These are phyloP conservation scores for Apiotrichum sp. DNA, from an alignment of 1,284 basidiomycete genomes.

Conservation along the genomic window DNA sequence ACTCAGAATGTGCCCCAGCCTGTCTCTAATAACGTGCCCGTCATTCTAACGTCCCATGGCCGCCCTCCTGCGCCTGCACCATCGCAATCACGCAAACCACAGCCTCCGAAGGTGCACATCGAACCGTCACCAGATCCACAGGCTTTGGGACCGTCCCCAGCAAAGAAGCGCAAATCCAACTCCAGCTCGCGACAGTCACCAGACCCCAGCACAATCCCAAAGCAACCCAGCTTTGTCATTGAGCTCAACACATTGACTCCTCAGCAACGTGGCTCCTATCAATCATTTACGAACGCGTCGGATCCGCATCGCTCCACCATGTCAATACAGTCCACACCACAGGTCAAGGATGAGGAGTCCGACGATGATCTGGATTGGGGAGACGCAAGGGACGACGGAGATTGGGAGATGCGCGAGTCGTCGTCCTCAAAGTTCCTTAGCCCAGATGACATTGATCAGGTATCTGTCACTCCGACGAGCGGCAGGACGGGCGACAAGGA, in stretches of 20 bases:
- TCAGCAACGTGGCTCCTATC: conserved; percentile 2
- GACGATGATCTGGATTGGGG: conserved; percentile 40
- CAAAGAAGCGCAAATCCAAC: conserved; percentile 22
- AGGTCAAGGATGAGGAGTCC: conserved; percentile 27
- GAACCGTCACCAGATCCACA: neutral
- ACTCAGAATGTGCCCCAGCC: too few relatives aligned
- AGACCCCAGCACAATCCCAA: neutral
- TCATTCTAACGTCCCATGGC: too few relatives aligned
- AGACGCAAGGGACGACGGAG: conserved; percentile 20
- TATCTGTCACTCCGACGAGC: conserved; percentile 15
- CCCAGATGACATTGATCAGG: conserved; percentile 2
- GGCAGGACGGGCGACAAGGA: conserved; percentile 63
- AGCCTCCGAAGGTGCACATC: too few relatives aligned
- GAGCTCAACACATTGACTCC: conserved; percentile 2
- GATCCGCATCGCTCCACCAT: neutral
- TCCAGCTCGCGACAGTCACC: neutral
- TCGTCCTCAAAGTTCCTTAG: conserved; percentile 7
- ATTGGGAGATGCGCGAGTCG: conserved; percentile 27
- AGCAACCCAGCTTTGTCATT: conserved; percentile 2
- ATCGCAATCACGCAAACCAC: too few relatives aligned
- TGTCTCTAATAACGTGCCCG: too few relatives aligned
- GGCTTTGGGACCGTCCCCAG: conserved; percentile 25
- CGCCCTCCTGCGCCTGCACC: too few relatives aligned
- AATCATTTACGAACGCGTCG: neutral
- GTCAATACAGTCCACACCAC: conserved; percentile 2